These are phyloP conservation scores for Oryza glumipatula DNA, from an alignment of 176 grass and related monocot genomes.

Conservation along the genomic window DNA sequence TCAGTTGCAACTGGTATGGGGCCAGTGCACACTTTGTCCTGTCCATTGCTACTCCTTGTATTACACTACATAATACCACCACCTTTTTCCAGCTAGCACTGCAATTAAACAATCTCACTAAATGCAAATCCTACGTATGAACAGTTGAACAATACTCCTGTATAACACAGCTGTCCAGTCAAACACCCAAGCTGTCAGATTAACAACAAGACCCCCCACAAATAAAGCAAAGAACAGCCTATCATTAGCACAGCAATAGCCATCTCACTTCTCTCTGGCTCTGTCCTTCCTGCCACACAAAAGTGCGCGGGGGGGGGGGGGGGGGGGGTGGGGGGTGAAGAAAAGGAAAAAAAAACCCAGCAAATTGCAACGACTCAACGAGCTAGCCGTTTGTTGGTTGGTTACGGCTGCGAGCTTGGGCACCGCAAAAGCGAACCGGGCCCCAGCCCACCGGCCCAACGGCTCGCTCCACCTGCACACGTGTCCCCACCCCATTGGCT, in stretches of 20 bases:
- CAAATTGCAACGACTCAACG: neutral
- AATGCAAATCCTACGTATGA: neutral
- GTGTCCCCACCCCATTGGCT: constrained; percentile 45
- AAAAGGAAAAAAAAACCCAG: neutral
- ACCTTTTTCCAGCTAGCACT: constrained; percentile 13
- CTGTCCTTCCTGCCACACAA: neutral
- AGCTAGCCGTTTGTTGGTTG: constrained; percentile 50
- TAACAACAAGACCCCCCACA: constrained; percentile 1
- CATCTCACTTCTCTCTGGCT: neutral
- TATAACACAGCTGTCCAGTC: constrained; percentile 30
- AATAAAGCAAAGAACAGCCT: constrained; percentile 31
- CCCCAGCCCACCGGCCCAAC: constrained; percentile 34
- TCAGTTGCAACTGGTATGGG: constrained; percentile 24
- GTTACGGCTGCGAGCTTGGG: neutral
- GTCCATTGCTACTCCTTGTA: neutral
- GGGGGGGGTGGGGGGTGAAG: too few species aligned
- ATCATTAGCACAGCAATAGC: constrained; percentile 19
- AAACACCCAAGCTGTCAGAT: constrained; percentile 37
- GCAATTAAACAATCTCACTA: neutral
- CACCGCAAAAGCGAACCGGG: constrained; percentile 34
- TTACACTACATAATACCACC: too few species aligned
- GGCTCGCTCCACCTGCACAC: constrained; percentile 26
- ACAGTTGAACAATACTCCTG: too few species aligned
- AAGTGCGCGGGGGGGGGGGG: neutral
- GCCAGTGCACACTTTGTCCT: neutral